Base-by-base conservation (phyloP, 768 basidiomycete genomes). In the Auriscalpium orientale region DNA sequence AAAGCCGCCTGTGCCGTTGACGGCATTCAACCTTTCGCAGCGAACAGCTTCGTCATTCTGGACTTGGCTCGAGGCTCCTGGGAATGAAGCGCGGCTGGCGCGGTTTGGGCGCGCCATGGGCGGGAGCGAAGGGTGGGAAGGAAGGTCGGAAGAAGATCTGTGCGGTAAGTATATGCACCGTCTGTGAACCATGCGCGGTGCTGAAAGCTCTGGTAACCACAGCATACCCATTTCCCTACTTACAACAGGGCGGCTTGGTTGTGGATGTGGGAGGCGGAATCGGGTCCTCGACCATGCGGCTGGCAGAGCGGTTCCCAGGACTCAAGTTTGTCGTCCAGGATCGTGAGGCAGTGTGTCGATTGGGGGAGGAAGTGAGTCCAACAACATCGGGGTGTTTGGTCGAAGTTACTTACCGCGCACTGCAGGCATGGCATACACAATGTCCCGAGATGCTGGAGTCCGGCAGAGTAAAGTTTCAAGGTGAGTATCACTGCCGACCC, bases 21-120 rank as follows among this genome's bases (percentile, higher is more conserved):
- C 85, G 4, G 86, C 88, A 0, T 90, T 90, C 64, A 87, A 85
- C 64, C 73, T 84, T 61, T 89, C 88, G 11, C 89, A 90, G 63
- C 72, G 74, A 1, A 79, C 71, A 38, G 65, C 63, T 62, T 68
- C 55, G 62, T 72, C 47, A 2, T 89, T 79, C 64, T 91, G 90
- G 60, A 80, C 79, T 18, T 91, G 89, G 89, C 72, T 91, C 7
- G 89, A 90, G 67, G 79, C 79, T 18, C 76, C 77, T 21, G 76
- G 72, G 33, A 66, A 71, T 52, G 68, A 68, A 33, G 63, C 56
- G 3, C 63, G 87, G 50, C 71, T 89, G 55, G 78, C 81, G 59
- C 73, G 87, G 37, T 90, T 90, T 62, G 87, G 85, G 34, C 82
- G 79, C 55, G 86, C 87, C 4, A 91, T 91, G 88, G 76, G 76